A percentile compares a stretch with the other conserved stretches of the same genome.
Evolutionary conservation across 2,329 filamentous ascomycete species (phyloP).

Genomic region (Beauveria asiatica): DNA sequence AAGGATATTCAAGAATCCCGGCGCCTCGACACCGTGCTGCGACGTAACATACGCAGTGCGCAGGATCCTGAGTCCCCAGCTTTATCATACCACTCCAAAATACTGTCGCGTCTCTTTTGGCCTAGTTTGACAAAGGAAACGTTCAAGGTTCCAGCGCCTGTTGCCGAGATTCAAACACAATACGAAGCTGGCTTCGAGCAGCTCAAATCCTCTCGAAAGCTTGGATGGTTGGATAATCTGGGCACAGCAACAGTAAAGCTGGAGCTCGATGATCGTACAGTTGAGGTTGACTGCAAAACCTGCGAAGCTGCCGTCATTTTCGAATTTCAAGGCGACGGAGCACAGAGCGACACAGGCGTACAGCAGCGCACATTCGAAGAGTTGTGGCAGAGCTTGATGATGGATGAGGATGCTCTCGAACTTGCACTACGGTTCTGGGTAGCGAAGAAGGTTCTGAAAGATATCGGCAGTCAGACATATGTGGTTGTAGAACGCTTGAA

Average conservation of each 20-base stretch:
- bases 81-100: slow-evolving; percentile 62
- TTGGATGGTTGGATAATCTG: slow-evolving; percentile 79
- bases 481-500: slow-evolving; percentile 59
- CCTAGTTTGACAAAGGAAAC: slow-evolving; percentile 65
- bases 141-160: slow-evolving; percentile 53
- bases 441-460: slow-evolving; percentile 56
- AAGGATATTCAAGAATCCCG: slow-evolving; percentile 82
- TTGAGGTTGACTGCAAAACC: slow-evolving; percentile 65
- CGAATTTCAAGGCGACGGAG: slow-evolving; percentile 55
- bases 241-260: slow-evolving; percentile 75
- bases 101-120: slow-evolving; percentile 91
- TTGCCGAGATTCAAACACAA: slow-evolving; percentile 52
- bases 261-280: slow-evolving; percentile 69
- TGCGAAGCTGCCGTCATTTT: slow-evolving; percentile 86
- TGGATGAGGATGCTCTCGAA: slow-evolving; percentile 64
- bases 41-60: slow-evolving; percentile 29
- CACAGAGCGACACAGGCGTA: slow-evolving; percentile 26
- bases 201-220: slow-evolving; percentile 74
- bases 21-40: slow-evolving; percentile 60
- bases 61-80: slow-evolving; percentile 13
- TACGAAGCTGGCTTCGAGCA: slow-evolving; percentile 72
- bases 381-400: slow-evolving; percentile 51
- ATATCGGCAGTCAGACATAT: slow-evolving; percentile 46
- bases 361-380: slow-evolving; percentile 41
- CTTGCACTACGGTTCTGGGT: slow-evolving; percentile 65